phyloP scores from a whole-genome alignment of 257 asterid genomes.

The Fraxinus pennsylvanica region DNA sequence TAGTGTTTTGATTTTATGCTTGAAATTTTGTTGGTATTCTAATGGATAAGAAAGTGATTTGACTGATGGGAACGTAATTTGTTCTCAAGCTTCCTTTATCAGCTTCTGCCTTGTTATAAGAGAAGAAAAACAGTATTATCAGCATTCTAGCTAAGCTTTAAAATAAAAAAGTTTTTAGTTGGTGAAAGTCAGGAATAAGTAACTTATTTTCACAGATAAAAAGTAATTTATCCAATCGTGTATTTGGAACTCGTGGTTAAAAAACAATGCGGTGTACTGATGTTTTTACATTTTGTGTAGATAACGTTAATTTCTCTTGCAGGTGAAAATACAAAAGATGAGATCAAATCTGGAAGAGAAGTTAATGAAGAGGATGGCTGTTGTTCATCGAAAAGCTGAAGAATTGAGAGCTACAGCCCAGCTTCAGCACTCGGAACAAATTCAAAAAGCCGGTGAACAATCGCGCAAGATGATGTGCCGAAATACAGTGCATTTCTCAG shows the following conservation, averaged over 20 bases:
- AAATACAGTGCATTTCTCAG: conserved; percentile 42
- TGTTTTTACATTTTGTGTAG: background rate
- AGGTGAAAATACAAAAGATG: conserved; percentile 97
- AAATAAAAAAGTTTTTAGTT: no score
- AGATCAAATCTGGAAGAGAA: conserved; percentile 85
- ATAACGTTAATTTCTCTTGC: background rate
- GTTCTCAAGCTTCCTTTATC: background rate
- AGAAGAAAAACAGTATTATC: no score
- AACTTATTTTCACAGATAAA: no score
- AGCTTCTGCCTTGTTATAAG: background rate
- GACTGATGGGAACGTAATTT: background rate
- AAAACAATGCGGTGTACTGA: background rate
- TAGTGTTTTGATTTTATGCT: conserved; percentile 2
- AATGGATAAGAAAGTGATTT: conserved; percentile 15
- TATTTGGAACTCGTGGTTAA: background rate
- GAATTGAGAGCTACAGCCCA: conserved; percentile 81
- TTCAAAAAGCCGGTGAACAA: conserved; percentile 52
- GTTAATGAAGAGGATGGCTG: conserved; percentile 87
- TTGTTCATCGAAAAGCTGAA: conserved; percentile 88
- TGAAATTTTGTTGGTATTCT: background rate
- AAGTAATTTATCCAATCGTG: background rate
- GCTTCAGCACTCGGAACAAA: conserved; percentile 77
- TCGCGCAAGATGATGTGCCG: conserved; percentile 44
- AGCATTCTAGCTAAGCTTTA: no score
- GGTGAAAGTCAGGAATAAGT: background rate